phyloP scores from a whole-genome alignment of 176 grass and related monocot species.

The Melocanna baccifera region DNA sequence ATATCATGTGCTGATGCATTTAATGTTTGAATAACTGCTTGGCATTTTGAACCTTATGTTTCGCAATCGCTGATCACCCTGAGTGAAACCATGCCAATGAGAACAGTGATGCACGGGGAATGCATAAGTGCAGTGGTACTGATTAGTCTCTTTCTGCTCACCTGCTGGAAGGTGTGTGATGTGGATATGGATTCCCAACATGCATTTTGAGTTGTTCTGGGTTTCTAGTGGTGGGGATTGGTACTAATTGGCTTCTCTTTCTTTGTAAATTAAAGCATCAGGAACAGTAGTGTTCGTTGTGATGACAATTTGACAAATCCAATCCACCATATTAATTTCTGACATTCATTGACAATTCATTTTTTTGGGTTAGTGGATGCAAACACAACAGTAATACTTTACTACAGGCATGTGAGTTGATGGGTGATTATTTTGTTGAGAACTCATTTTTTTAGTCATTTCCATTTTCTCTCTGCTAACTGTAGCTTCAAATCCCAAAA shows the following conservation, averaged over 20 bases:
- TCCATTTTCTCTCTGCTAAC: neutral
- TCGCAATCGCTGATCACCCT: neutral
- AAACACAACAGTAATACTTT: neutral
- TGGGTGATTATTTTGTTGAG: neutral
- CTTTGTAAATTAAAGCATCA: neutral
- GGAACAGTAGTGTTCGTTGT: neutral
- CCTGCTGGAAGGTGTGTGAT: neutral
- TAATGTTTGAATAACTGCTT: neutral
- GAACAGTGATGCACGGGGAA: neutral
- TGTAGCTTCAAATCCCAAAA: neutral
- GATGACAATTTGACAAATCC: neutral
- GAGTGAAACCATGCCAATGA: neutral
- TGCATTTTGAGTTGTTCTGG: constrained; percentile 1
- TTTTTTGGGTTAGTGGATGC: neutral
- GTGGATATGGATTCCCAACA: neutral
- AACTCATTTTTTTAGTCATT: neutral
- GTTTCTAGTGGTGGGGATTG: neutral
- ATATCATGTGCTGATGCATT: neutral
- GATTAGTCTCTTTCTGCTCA: neutral
- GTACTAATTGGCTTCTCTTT: neutral
- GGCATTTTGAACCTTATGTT: neutral
- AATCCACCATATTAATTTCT: neutral
- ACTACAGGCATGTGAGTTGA: neutral
- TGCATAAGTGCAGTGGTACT: neutral
- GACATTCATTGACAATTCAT: neutral